Base-by-base conservation (phyloP, 768 basidiomycete genomes). In the Boletus eberwhitei region DNA sequence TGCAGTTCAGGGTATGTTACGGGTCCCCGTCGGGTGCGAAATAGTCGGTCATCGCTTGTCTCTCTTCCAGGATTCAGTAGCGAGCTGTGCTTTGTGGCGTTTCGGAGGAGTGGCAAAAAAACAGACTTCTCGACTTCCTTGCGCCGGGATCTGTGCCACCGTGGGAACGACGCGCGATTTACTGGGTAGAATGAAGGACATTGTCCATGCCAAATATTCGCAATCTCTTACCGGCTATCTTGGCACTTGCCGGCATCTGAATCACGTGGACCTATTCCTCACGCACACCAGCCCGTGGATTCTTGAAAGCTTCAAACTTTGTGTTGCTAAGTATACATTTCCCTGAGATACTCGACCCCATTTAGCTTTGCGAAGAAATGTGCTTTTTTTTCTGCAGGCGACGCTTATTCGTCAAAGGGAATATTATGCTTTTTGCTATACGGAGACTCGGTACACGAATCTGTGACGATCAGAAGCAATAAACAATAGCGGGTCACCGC, bases 41-140 rank as follows among this genome's bases (percentile, higher is more conserved):
- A n/a, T n/a, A n/a, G n/a, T n/a, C n/a, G 17, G 50, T 45, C 31
- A 17, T 17, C 17, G 35, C 24, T 38, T 32, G 39, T 16, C 24
- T 31, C 26, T 34, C 24, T 21, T n/a, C 19, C 19, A 32, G 35
- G 38, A 21, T 24, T 19, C 17, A 8, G 46, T 34, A 38, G 43
- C 53, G 47, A 54, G 62, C 56, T 35, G 54, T 53, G 48, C 64
- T 67, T 67, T 65, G 64, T 65, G 64, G 64, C 64, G 60, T 54
- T 49, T 52, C 52, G 55, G 42, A 45, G 48, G 19, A 42, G 48
- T 34, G 36, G 34, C 37, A 39, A 65, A 19, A 40, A 40, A 34
- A 29, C 21, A 7, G 42, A 24, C 66, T 68, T 65, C 55, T 48
- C 40, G 50, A 39, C 53, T 61, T 67, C 64, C 53, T 58, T 54